Evolutionary conservation across 345 rosid genomes (phyloP), one percentile per base, ranked within the genome.

Genomic region (Eucalyptus leucophloia): DNA sequence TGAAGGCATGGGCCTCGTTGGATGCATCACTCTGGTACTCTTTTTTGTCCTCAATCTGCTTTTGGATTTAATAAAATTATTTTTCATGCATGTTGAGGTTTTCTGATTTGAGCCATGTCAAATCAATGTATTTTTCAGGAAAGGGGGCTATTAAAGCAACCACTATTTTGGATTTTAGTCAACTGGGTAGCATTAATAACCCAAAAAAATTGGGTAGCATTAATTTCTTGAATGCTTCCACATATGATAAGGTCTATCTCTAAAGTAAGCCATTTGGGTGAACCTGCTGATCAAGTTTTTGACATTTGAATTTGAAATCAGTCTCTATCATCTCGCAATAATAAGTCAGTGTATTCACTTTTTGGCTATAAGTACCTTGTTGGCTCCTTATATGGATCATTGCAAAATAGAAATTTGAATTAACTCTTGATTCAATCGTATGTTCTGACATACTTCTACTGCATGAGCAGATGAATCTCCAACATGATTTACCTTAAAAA

Each of bases 1-100:
- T 54, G 99, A 96, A 89, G 98, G 97, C 80, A 94, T 96, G 94
- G 96, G 96, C 26, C 95, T 96, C 10, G 98, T 98, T 4, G 96
- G 97, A 3, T 95, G 95, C 90, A 94, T 95, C 62, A 34, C 91
- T 7, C 97, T 93, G 94, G 96, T 93, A 54, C 47, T 12, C 24
- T 18, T 24, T 21, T 72, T 21, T 9, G 24, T 37, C 83, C 83
- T 72, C 45, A 72, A 37, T 21, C 47, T 77, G 44, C 45, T 77
- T 40, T 77, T 77, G 15, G 42, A 40, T 77, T 18, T 37, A 34
- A 72, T 34, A 37, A 67, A 37, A 19, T 12, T 10, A 72, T 10
- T 17, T 72, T 34, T 11, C 26, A 19, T 72, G 14, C 26, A 34
- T 9, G 11, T 18, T 72, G 44, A 34, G 40, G 82, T 72, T 77